phyloP scores from a whole-genome alignment of 352 stramenopile genomes.

The Phytophthora cactorum region DNA sequence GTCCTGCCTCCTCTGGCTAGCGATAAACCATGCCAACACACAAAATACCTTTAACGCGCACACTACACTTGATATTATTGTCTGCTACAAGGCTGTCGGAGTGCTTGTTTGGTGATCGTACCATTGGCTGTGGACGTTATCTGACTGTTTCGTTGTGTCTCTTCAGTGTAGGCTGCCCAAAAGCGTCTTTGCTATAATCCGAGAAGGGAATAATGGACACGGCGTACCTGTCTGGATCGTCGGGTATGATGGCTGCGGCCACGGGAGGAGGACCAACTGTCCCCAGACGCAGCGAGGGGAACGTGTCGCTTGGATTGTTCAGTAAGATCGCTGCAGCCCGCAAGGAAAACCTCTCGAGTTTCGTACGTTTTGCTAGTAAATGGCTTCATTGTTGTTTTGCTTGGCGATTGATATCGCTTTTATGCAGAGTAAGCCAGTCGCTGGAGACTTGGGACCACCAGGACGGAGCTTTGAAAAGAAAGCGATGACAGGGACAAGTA shows the following conservation, averaged over 20 bases:
- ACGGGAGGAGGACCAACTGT: slow-evolving; percentile 10
- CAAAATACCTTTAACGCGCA: slow-evolving; percentile 41
- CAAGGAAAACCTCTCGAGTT: slow-evolving; percentile 69
- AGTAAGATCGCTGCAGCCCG: slow-evolving; percentile 76
- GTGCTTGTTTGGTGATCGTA: too few species aligned
- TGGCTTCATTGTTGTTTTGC: background rate
- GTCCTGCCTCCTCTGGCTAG: slow-evolving; percentile 23
- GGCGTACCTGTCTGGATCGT: slow-evolving; percentile 21
- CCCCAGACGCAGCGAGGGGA: slow-evolving; percentile 35
- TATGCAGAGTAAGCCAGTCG: slow-evolving; percentile 23
- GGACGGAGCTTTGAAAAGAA: slow-evolving; percentile 32
- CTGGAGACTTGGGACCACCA: slow-evolving; percentile 12
- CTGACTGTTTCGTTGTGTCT: slow-evolving; percentile 33
- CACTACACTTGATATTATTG: slow-evolving; percentile 2
- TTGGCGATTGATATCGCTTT: background rate
- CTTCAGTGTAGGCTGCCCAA: slow-evolving; percentile 9
- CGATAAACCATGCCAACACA: slow-evolving; percentile 42
- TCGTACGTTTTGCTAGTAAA: slow-evolving; percentile 32
- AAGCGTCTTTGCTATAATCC: background rate
- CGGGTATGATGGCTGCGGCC: slow-evolving; percentile 13
- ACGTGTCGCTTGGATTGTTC: slow-evolving; percentile 70
- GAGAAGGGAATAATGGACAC: slow-evolving; percentile 25
- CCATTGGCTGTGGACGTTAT: background rate
- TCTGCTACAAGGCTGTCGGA: background rate
- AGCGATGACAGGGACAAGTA: slow-evolving; percentile 19